phyloP scores from a whole-genome alignment of 2,329 filamentous ascomycete genomes.

The Alternaria postmessia region DNA sequence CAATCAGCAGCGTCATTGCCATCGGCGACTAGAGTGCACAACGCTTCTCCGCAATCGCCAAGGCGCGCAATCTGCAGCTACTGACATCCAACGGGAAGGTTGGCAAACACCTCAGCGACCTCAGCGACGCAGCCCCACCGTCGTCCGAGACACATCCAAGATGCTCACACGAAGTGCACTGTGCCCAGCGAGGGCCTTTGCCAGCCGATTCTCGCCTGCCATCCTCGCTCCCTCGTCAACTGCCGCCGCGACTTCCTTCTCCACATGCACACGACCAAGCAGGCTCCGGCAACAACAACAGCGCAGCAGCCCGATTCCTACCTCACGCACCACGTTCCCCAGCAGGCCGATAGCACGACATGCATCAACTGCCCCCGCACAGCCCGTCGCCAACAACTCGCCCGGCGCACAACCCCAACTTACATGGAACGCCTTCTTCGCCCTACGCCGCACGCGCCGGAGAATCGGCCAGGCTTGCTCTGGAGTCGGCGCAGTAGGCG shows the following conservation, averaged over 20 bases:
- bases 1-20: neutral
- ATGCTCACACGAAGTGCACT: slow-evolving; percentile 46
- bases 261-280: slow-evolving; percentile 37
- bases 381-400: slow-evolving; percentile 24
- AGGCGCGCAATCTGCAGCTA: slow-evolving; percentile 12
- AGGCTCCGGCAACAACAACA: slow-evolving; percentile 27
- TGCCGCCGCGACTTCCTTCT: slow-evolving; percentile 36
- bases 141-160: slow-evolving; percentile 10
- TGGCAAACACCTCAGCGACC: slow-evolving; percentile 6
- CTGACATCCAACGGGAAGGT: slow-evolving; percentile 12
- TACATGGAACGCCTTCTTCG: slow-evolving; percentile 91
- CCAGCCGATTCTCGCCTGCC: slow-evolving; percentile 37
- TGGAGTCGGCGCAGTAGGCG: slow-evolving; percentile 68
- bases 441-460: slow-evolving; percentile 83
- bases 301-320: slow-evolving; percentile 21
- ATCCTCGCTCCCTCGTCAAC: slow-evolving; percentile 33
- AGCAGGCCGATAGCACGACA: slow-evolving; percentile 25
- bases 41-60: slow-evolving; percentile 11
- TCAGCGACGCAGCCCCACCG: slow-evolving; percentile 8
- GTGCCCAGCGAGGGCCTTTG: slow-evolving; percentile 43
- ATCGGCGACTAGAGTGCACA: neutral
- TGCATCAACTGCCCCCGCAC: slow-evolving; percentile 35
- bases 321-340: slow-evolving; percentile 15
- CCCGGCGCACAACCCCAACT: slow-evolving; percentile 42
- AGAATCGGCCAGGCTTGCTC: slow-evolving; percentile 84